phyloP scores from a whole-genome alignment of 768 basidiomycete species.

The Strobilomyces echinocephalus region DNA sequence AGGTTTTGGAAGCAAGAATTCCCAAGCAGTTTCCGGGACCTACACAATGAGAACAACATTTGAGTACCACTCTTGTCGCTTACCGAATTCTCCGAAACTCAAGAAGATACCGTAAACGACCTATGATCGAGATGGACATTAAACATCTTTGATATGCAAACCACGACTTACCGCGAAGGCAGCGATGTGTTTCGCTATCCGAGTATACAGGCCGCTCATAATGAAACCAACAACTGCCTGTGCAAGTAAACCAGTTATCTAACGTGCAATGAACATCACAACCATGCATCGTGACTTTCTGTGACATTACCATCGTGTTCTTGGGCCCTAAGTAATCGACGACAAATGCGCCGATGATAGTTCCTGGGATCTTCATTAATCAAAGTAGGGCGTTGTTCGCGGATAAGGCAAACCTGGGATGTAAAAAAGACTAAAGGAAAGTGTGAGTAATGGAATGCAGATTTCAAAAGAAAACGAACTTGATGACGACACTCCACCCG shows the following conservation, averaged over 20 bases:
- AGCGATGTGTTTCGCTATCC: conserved; percentile 59
- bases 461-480: conserved; percentile 40
- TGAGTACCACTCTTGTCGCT: conserved; percentile 7
- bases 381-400: neutral
- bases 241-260: conserved; percentile 63
- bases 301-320: conserved; percentile 54
- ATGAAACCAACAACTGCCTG: conserved; percentile 82
- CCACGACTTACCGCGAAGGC: conserved; percentile 59
- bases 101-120: conserved; percentile 90
- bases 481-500: conserved; percentile 84
- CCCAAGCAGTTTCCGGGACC: conserved; percentile 85
- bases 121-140: conserved; percentile 26
- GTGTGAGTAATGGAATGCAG: conserved; percentile 1
- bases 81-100: conserved; percentile 81
- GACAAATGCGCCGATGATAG: conserved; percentile 67
- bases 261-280: neutral
- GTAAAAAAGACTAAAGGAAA: conserved; percentile 48
- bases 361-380: conserved; percentile 34
- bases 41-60: conserved; percentile 16
- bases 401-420: conserved; percentile 43
- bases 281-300: neutral
- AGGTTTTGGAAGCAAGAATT: conserved; percentile 77
- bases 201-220: conserved; percentile 77
- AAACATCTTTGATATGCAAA: neutral
- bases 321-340: conserved; percentile 76